Percentiles rank a stretch among this genome's conserved stretches.
Evolutionary conservation across 169 alveolate genomes (phyloP).

Genomic region (Babesia divergens): DNA sequence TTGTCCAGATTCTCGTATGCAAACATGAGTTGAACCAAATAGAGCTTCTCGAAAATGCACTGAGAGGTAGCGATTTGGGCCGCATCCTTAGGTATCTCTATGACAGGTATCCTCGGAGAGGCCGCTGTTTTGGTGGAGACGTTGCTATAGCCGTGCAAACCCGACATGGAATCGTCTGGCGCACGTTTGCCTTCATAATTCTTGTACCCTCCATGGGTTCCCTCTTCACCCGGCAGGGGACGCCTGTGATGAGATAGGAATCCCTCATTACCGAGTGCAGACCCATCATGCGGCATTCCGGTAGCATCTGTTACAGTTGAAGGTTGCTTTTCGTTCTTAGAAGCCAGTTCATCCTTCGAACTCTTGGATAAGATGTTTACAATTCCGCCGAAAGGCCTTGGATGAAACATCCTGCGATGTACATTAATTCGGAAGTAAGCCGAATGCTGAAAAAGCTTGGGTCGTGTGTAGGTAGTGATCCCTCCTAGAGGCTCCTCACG

Average conservation of each 20-base stretch:
- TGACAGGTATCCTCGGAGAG: not conserved
- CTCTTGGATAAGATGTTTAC: conserved; percentile 56
- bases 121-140: not conserved
- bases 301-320: not conserved
- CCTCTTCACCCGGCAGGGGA: not conserved
- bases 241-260: not conserved
- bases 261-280: not conserved
- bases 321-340: not conserved
- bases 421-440: not conserved
- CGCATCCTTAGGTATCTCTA: conserved; percentile 23
- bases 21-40: conserved; percentile 43
- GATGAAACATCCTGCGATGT: conserved; percentile 58
- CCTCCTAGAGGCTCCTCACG: not conserved
- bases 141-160: not conserved
- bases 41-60: conserved; percentile 33
- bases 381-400: conserved; percentile 64
- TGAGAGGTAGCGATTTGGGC: conserved; percentile 15
- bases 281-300: not conserved
- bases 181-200: not conserved
- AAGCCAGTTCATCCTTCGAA: conserved; percentile 1
- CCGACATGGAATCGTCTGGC: not conserved
- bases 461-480: not conserved
- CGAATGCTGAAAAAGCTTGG: not conserved
- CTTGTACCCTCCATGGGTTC: not conserved
- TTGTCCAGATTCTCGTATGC: conserved; percentile 4